Percentiles rank a stretch among this genome's conserved stretches.
Conservation (phyloP, 73 alveolate genomes). For the Paramecium caudatum region DNA sequence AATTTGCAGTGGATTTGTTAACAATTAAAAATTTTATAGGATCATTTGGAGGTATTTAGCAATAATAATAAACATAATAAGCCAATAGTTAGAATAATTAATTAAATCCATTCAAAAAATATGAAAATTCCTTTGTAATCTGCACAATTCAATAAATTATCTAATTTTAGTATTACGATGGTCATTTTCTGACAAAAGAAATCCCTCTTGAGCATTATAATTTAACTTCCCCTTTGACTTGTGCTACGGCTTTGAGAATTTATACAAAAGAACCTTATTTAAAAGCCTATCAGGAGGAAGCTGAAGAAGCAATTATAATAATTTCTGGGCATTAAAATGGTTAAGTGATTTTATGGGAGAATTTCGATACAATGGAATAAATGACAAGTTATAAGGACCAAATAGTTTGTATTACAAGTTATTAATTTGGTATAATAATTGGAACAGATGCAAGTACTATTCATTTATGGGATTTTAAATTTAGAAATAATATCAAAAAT, state of each 20-base stretch:
- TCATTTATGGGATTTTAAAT: conserved; percentile 72
- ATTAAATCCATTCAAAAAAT: conserved; percentile 55
- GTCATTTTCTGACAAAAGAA: conserved; percentile 73
- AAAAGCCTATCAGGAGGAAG: conserved; percentile 67
- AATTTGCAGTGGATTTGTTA: conserved; percentile 71
- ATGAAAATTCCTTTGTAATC: conserved; percentile 72
- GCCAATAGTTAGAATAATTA: neutral
- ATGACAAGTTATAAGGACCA: conserved; percentile 56
- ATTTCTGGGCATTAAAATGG: conserved; percentile 74
- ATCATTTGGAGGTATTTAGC: conserved; percentile 35
- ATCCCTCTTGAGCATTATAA: conserved; percentile 47
- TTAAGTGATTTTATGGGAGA: conserved; percentile 67
- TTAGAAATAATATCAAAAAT: conserved; percentile 57
- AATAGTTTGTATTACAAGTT: conserved; percentile 70
- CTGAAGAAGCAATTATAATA: conserved; percentile 67
- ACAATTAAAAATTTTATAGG: conserved; percentile 72
- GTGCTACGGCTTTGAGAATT: conserved; percentile 75
- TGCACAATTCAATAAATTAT: conserved; percentile 62
- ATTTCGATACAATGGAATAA: conserved; percentile 67
- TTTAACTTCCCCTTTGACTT: conserved; percentile 60
- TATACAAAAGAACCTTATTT: conserved; percentile 59
- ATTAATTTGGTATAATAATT: conserved; percentile 66
- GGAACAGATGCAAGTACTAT: conserved; percentile 75
- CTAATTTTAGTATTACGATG: conserved; percentile 70
- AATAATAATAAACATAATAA: conserved; percentile 43